Evolutionary conservation across 371 early-diverging fungal genomes (phyloP).

Genomic region (Rhizomucor pusillus): DNA sequence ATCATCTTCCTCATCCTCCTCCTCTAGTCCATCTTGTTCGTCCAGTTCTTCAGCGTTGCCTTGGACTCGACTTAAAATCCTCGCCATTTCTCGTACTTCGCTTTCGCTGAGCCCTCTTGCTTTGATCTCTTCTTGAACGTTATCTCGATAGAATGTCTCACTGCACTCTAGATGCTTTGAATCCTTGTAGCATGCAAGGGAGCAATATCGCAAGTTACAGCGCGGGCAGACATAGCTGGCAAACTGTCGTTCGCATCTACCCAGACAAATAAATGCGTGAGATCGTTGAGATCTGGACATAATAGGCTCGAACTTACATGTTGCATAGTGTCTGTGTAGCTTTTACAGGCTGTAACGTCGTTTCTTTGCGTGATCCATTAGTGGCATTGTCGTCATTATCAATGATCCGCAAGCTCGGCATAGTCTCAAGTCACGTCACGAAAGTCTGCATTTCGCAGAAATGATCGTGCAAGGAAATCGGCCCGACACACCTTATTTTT

Average conservation of each 20-base stretch:
- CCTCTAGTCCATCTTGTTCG: slow-evolving; percentile 19
- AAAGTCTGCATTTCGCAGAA: no score
- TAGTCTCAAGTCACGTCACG: no score
- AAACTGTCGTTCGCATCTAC: slow-evolving; percentile 54
- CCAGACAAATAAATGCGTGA: background rate
- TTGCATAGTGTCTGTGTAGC: background rate
- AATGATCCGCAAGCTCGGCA: no score
- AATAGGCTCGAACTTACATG: background rate
- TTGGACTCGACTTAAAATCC: slow-evolving; percentile 55
- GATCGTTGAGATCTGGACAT: background rate
- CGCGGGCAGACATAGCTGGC: slow-evolving; percentile 70
- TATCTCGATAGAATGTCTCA: slow-evolving; percentile 65
- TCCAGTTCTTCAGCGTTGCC: slow-evolving; percentile 27
- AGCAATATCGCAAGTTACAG: slow-evolving; percentile 70
- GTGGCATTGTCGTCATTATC: no score
- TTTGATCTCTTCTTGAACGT: slow-evolving; percentile 58
- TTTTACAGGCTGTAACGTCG: no score
- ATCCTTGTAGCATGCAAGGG: slow-evolving; percentile 64
- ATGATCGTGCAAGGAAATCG: no score
- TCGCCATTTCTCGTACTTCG: slow-evolving; percentile 52
- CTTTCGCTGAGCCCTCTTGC: slow-evolving; percentile 35
- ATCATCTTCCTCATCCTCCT: slow-evolving; percentile 41
- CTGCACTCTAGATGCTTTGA: slow-evolving; percentile 54
- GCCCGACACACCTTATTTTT: no score
- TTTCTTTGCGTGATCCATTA: no score